Percentiles rank a stretch among this genome's conserved stretches.
Evolutionary conservation across 2,329 filamentous ascomycete genomes (phyloP).

Genomic region (Colletotrichum higginsianum): DNA sequence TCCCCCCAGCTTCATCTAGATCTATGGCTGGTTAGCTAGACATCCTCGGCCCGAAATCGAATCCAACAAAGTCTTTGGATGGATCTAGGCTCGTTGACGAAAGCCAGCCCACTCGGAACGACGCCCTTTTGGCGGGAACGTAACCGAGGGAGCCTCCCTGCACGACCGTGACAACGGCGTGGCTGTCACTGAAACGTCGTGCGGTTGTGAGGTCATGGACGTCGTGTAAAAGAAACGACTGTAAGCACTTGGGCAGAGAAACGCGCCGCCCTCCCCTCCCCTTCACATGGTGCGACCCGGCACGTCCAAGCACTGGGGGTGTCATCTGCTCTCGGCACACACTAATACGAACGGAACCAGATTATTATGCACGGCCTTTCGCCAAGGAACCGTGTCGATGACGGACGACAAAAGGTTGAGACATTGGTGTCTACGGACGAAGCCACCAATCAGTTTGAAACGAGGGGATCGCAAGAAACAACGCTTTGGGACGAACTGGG

Average conservation of each 20-base stretch:
- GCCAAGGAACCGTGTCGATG: constrained; percentile 21
- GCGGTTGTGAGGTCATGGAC: constrained; percentile 26
- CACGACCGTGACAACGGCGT: background rate
- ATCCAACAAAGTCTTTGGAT: background rate
- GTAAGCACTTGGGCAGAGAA: background rate
- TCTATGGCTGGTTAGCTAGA: too few relatives aligned
- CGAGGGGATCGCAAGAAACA: constrained; percentile 32
- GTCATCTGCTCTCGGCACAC: background rate
- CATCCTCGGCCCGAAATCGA: constrained; percentile 8
- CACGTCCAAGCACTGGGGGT: background rate
- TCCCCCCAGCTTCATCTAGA: constrained; percentile 1
- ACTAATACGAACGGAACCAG: background rate
- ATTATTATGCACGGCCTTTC: constrained; percentile 21
- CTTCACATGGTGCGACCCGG: constrained; percentile 23
- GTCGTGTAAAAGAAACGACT: constrained; percentile 19
- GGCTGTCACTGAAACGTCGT: background rate
- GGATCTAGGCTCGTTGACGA: background rate
- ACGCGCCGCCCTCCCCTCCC: background rate
- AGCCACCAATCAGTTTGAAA: constrained; percentile 41
- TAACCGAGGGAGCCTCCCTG: background rate
- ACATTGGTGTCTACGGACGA: constrained; percentile 22
- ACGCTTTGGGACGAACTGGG: constrained; percentile 30
- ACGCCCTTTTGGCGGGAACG: background rate
- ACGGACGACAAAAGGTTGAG: constrained; percentile 11
- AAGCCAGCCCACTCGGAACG: constrained; percentile 4